phyloP scores from a whole-genome alignment of 306 rosid genomes.

The Pyrus communis region DNA sequence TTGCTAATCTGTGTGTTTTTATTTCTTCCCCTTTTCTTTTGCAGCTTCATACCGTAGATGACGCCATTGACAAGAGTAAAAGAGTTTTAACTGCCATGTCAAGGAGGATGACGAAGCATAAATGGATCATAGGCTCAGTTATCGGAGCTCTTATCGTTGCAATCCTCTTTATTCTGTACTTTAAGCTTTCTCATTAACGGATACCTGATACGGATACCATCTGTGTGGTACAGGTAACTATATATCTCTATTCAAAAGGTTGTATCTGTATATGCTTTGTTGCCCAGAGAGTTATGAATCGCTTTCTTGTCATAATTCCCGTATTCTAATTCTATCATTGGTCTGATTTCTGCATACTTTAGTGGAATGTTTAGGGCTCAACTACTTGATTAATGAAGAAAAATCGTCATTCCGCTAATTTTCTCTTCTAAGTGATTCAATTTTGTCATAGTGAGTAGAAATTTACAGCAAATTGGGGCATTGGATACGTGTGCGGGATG shows the following conservation, averaged over 20 bases:
- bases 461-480: no score
- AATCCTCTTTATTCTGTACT: constrained; percentile 40
- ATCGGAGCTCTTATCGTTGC: constrained; percentile 74
- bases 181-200: constrained; percentile 45
- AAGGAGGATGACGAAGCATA: constrained; percentile 66
- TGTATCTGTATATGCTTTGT: constrained; percentile 10
- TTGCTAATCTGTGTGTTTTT: not conserved
- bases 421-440: no score
- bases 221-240: not conserved
- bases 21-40: not conserved
- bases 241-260: not conserved
- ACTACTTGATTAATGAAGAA: no score
- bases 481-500: not conserved
- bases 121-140: constrained; percentile 63
- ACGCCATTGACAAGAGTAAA: constrained; percentile 89
- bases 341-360: not conserved
- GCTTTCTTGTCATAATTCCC: constrained; percentile 4
- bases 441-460: no score
- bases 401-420: no score
- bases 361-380: no score
- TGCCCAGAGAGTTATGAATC: constrained; percentile 28
- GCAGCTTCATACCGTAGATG: constrained; percentile 80
- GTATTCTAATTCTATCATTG: not conserved
- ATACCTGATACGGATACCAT: constrained; percentile 5
- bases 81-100: constrained; percentile 67